Evolutionary conservation across 345 rosid species (phyloP).

Genomic region (Acer negundo): DNA sequence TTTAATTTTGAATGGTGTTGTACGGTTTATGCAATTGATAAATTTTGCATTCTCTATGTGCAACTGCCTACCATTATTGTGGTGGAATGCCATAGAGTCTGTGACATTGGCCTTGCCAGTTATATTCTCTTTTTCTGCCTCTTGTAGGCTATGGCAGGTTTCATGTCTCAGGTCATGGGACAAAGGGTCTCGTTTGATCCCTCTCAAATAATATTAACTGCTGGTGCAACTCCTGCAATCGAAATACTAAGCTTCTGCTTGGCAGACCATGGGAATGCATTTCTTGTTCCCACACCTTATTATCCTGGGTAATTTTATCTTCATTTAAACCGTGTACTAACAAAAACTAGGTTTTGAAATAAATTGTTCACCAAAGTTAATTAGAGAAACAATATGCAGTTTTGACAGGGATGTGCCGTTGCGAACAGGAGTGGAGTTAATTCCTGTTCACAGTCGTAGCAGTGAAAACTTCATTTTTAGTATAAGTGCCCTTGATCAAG

Average conservation of each 20-base stretch:
- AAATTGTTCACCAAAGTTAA: not conserved
- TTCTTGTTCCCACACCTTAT: conserved; percentile 84
- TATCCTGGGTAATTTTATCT: conserved; percentile 74
- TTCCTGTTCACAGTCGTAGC: conserved; percentile 90
- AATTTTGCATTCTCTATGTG: not conserved
- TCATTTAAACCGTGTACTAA: not conserved
- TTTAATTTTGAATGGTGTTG: not conserved
- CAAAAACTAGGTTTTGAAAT: not conserved
- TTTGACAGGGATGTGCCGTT: conserved; percentile 81
- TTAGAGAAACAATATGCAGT: conserved; percentile 47
- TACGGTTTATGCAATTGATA: not conserved
- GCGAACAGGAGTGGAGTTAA: conserved; percentile 82
- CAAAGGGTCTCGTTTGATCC: conserved; percentile 62
- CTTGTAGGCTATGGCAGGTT: conserved; percentile 80
- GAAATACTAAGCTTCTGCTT: conserved; percentile 84
- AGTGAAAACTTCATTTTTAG: conserved; percentile 66
- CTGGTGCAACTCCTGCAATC: conserved; percentile 89
- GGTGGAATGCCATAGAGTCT: not conserved
- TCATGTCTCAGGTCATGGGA: conserved; percentile 71
- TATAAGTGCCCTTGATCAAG: conserved; percentile 74
- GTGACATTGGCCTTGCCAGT: conserved; percentile 7
- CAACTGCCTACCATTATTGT: not conserved
- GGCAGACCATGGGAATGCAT: conserved; percentile 90
- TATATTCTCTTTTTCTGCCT: not conserved
- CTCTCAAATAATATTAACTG: conserved; percentile 63